Evolutionary conservation across 129 eudicot species (phyloP).

Genomic region (Cynara cardunculus): DNA sequence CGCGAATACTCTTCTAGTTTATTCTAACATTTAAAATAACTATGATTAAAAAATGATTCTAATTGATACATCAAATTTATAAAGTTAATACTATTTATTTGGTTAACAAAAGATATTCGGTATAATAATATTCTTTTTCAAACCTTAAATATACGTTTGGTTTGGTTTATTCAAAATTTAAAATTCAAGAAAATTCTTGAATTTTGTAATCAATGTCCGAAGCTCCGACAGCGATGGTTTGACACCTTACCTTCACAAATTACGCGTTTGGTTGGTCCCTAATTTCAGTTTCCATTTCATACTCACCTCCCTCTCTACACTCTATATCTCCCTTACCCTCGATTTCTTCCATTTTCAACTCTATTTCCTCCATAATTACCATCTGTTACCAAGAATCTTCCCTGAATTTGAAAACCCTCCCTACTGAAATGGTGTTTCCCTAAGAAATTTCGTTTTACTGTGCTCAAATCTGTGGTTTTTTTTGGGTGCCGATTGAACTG

Average conservation of each 20-base stretch:
- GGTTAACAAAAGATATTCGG: no score
- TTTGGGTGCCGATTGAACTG: constrained; percentile 6
- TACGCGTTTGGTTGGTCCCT: constrained; percentile 6
- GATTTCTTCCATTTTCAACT: background rate
- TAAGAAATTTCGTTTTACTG: background rate
- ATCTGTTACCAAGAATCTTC: background rate
- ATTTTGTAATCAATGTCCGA: constrained; percentile 6
- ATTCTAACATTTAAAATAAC: no score
- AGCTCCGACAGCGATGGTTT: constrained; percentile 12
- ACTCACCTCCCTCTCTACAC: background rate
- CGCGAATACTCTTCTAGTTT: no score
- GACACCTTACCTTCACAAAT: background rate
- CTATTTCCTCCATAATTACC: background rate
- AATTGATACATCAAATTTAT: no score
- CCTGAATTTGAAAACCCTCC: background rate
- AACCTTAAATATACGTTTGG: no score
- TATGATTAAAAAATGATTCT: no score
- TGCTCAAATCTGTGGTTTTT: background rate
- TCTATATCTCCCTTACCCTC: no score
- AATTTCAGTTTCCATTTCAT: constrained; percentile 8
- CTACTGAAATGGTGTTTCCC: background rate
- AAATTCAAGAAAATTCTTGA: background rate
- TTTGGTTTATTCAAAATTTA: background rate
- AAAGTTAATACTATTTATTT: no score
- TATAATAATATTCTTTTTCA: no score